Percentiles rank a stretch among this genome's conserved stretches.
phyloP scores from a whole-genome alignment of 345 rosid species.

The Mangifera indica region DNA sequence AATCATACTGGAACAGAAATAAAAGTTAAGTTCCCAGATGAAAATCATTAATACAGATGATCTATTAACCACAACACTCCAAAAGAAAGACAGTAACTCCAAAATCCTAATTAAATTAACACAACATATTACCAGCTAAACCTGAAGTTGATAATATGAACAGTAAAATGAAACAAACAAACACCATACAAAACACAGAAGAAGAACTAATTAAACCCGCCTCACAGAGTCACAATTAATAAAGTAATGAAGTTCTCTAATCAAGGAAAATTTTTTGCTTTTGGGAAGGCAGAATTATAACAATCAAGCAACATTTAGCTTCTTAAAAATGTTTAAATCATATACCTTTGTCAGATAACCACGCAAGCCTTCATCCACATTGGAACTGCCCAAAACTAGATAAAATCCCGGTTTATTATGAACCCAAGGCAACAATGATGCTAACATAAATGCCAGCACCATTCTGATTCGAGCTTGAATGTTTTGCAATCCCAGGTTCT shows the following conservation, averaged over 20 bases:
- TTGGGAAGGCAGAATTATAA: neutral
- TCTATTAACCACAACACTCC: neutral
- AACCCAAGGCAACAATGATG: constrained; percentile 96
- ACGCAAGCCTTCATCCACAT: constrained; percentile 88
- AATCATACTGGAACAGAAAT: constrained; percentile 70
- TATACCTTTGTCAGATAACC: constrained; percentile 92
- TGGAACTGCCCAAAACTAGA: constrained; percentile 97
- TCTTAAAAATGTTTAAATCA: neutral
- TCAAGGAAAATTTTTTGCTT: neutral
- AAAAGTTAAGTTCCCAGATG: neutral
- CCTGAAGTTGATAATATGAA: neutral
- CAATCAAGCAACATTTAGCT: neutral
- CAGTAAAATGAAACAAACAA: neutral
- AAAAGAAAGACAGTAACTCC: neutral
- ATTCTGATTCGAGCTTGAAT: constrained; percentile 97
- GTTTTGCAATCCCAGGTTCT: constrained; percentile 86
- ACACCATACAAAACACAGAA: neutral
- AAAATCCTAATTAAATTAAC: neutral
- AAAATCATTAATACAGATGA: neutral
- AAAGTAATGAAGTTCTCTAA: neutral
- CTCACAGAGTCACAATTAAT: too few species aligned
- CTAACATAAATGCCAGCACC: constrained; percentile 89
- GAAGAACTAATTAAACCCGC: neutral
- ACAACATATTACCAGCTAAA: neutral
- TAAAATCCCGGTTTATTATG: constrained; percentile 82